Evolutionary conservation across 2,329 filamentous ascomycete species (phyloP), one percentile per base, ranked within the genome.

Genomic region (Huntiella bhutanensis): DNA sequence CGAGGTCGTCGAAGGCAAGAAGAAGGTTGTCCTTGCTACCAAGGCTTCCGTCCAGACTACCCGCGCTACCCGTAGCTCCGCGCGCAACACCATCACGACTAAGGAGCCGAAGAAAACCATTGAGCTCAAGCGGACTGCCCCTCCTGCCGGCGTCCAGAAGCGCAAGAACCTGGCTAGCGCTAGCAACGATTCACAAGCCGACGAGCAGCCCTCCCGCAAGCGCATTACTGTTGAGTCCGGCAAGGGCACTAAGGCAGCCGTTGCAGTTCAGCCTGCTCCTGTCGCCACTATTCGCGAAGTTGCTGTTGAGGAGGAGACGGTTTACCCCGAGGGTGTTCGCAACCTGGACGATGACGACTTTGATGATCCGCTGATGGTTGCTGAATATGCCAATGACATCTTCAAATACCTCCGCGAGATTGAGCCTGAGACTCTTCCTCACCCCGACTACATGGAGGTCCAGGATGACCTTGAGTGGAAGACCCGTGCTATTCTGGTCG

Each of bases 401-500:
- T 96, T 96, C 59, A 86, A 95, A 54, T 96, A 98, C 63, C 73
- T 96, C 53, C 80, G 77, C 57, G 79, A 92, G 55, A 74, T 96
- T 17, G 91, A 98, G 65, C 68, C 65, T 70, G 60, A 85, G 69
- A 62, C 77, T 0, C 62, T 87, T 58, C 86, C 88, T 54, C 95
- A 96, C 64, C 80, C 86, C 13, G 68, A 91, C 52, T 98, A 98
- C 68, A 98, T 98, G 78, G 75, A 82, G 43, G 83, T 88, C 63
- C 91, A 98, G 60, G 82, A 83, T 53, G 86, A 95, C 55, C 71
- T 98, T 10, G 88, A 95, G 62, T 98, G 91, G 91, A 94, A 94
- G 73, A 95, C 93, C 67, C 84, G 91, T 55, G 88, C 87, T 52
- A 95, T 98, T 54, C 75, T 98, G 46, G 78, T 96, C 54, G 91